These are phyloP conservation scores for Candida endomychidarum DNA, from an alignment of 805 yeast species.

Conservation along the genomic window DNA sequence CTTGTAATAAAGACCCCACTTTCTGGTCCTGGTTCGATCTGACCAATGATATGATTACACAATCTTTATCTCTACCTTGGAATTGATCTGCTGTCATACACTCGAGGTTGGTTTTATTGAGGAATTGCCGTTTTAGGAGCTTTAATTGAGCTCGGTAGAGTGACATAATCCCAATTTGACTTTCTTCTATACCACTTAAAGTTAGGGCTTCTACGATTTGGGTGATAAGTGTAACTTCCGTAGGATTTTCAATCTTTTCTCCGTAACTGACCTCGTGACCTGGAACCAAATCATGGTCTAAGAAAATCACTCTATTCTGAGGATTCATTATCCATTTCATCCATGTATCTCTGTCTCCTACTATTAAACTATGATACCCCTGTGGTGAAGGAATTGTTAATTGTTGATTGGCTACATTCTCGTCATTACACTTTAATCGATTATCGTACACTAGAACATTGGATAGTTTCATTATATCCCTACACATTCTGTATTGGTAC, in stretches of 20 bases:
- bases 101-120: constrained; percentile 53
- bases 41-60: constrained; percentile 86
- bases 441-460: constrained; percentile 78
- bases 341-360: constrained; percentile 44
- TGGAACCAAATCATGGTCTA: constrained; percentile 72
- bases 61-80: constrained; percentile 94
- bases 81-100: constrained; percentile 91
- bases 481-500: constrained; percentile 89
- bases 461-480: constrained; percentile 80
- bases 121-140: constrained; percentile 32
- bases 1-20: constrained; percentile 78
- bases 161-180: constrained; percentile 82
- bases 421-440: constrained; percentile 71
- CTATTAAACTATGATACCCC: constrained; percentile 13
- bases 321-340: constrained; percentile 54
- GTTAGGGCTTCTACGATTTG: constrained; percentile 61
- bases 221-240: constrained; percentile 66
- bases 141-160: constrained; percentile 75
- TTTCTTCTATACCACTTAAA: constrained; percentile 56
- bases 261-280: constrained; percentile 54
- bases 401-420: constrained; percentile 56
- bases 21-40: constrained; percentile 65
- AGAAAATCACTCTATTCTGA: constrained; percentile 63
- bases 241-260: constrained; percentile 70
- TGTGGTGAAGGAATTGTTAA: constrained; percentile 49